Evolutionary conservation across 441 rosid genomes (phyloP).

Genomic region (Adansonia madagascariensis): DNA sequence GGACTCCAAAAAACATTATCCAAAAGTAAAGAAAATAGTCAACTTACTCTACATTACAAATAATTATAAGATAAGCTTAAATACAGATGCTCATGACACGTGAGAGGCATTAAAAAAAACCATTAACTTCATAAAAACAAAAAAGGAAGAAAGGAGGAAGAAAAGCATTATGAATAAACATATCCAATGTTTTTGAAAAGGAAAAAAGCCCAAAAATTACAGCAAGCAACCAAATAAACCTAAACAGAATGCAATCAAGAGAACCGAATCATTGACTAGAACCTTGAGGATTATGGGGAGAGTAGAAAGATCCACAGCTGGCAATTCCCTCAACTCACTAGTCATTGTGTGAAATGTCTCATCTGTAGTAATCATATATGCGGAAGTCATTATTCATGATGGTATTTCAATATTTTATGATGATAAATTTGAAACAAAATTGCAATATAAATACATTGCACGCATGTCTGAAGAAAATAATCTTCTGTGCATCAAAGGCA

Average conservation of each 20-base stretch:
- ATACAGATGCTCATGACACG: not conserved
- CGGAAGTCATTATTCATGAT: not conserved
- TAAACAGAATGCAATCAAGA: constrained; percentile 17
- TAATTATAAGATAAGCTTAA: not conserved
- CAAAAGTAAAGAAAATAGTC: not conserved
- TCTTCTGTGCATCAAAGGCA: constrained; percentile 23
- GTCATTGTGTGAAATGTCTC: constrained; percentile 82
- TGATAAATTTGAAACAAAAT: not conserved
- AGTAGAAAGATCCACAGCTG: constrained; percentile 91
- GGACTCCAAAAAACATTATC: not conserved
- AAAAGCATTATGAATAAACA: not conserved
- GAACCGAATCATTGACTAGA: constrained; percentile 28
- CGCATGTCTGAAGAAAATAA: constrained; percentile 12
- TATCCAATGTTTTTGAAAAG: not conserved
- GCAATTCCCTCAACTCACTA: constrained; percentile 92
- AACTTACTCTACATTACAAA: not conserved
- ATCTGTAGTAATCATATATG: constrained; percentile 48
- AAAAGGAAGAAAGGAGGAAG: constrained; percentile 3
- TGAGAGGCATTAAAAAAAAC: not conserved
- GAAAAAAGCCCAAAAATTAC: not conserved
- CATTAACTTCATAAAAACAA: not conserved
- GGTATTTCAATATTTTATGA: not conserved
- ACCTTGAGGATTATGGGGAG: constrained; percentile 97
- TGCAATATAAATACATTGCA: constrained; percentile 15
- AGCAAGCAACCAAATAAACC: not conserved